Percentiles rank a stretch among this genome's conserved stretches.
phyloP scores from a whole-genome alignment of 1,284 basidiomycete genomes.

The Laetiporus sulphureus region DNA sequence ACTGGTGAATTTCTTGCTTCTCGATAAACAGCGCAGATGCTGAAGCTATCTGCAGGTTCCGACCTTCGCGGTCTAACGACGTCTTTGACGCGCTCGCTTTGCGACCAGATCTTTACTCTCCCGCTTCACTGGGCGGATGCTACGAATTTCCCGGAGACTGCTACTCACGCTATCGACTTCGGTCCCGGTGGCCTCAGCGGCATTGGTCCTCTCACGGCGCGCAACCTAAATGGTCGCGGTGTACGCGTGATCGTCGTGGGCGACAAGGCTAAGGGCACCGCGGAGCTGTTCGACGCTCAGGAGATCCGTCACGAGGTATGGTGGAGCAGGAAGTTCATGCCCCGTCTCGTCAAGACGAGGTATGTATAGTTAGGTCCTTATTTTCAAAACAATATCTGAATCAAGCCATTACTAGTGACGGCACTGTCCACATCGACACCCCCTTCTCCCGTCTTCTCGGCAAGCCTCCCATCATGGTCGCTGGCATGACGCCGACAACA shows the following conservation, averaged over 20 bases:
- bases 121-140: conserved; percentile 93
- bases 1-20: conserved; percentile 51
- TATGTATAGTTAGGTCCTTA: conserved; percentile 27
- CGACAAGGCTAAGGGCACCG: conserved; percentile 79
- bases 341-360: conserved; percentile 86
- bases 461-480: conserved; percentile 97
- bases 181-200: conserved; percentile 93
- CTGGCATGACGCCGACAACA: conserved; percentile 96
- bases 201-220: conserved; percentile 86
- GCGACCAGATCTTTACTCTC: conserved; percentile 88
- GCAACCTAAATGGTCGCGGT: conserved; percentile 90
- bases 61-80: conserved; percentile 65
- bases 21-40: conserved; percentile 5
- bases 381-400: background rate
- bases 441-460: conserved; percentile 93
- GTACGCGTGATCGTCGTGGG: conserved; percentile 84
- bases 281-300: conserved; percentile 74
- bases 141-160: conserved; percentile 80
- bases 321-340: conserved; percentile 89
- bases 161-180: conserved; percentile 95
- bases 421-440: conserved; percentile 88
- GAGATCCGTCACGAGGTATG: conserved; percentile 75
- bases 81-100: conserved; percentile 78
- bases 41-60: conserved; percentile 45
- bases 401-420: conserved; percentile 52